Evolutionary conservation across 176 grass and related monocot species (phyloP).

Genomic region (Hordeum vulgare): MorexV3_pseudomolecules_assembly NC_058524.1:463528576-463529075

Average conservation of each 20-base stretch:
- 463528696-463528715: background rate
- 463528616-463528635: constrained; percentile 15
- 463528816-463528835: background rate
- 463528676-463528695: background rate
- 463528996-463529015: background rate
- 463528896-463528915: background rate
- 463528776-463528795: background rate
- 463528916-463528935: background rate
- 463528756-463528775: too few species aligned
- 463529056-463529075: background rate
- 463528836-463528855: background rate
- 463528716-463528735: background rate
- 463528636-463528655: background rate
- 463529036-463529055: background rate
- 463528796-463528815: constrained; percentile 18
- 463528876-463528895: background rate
- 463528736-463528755: background rate
- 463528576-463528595: constrained; percentile 23
- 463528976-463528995: background rate
- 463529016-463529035: background rate
- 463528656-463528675: background rate
- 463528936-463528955: background rate
- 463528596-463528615: constrained; percentile 13
- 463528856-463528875: background rate
- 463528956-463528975: background rate